phyloP scores from a whole-genome alignment of 2,329 filamentous ascomycete species.

The Calonectria crousiana region DNA sequence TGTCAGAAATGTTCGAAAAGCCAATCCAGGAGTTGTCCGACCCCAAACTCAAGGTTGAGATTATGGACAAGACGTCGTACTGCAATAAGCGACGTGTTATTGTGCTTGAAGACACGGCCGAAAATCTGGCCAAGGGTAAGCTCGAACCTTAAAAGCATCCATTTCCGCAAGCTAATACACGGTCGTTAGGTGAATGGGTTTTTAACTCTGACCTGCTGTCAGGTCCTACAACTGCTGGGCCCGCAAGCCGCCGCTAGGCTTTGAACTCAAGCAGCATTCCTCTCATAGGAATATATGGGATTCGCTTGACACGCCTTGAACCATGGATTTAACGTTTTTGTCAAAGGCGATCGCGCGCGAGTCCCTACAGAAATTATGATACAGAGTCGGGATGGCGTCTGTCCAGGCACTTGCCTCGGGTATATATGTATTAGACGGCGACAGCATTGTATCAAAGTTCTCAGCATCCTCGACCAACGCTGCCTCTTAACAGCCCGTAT shows the following conservation, averaged over 20 bases:
- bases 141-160: slow-evolving; percentile 42
- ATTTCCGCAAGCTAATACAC: slow-evolving; percentile 39
- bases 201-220: slow-evolving; percentile 53
- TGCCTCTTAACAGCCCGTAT: background rate
- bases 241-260: slow-evolving; percentile 38
- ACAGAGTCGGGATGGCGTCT: slow-evolving; percentile 11
- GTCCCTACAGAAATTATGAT: slow-evolving; percentile 11
- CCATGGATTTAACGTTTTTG: background rate
- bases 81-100: slow-evolving; percentile 94
- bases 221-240: slow-evolving; percentile 35
- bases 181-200: slow-evolving; percentile 57
- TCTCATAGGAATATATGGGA: background rate
- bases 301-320: background rate
- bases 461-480: slow-evolving; percentile 6
- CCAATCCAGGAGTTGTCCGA: slow-evolving; percentile 87
- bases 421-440: slow-evolving; percentile 25
- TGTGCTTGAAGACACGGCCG: slow-evolving; percentile 89
- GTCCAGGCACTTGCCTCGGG: slow-evolving; percentile 15
- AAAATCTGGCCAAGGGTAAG: slow-evolving; percentile 87
- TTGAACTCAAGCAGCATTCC: background rate
- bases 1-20: slow-evolving; percentile 99
- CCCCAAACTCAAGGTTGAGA: slow-evolving; percentile 95
- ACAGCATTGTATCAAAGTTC: slow-evolving; percentile 10
- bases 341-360: background rate
- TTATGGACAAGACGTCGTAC: slow-evolving; percentile 98